These are phyloP conservation scores for Colletotrichum sublineola DNA, from an alignment of 2,329 filamentous ascomycete genomes.

Conservation along the genomic window DNA sequence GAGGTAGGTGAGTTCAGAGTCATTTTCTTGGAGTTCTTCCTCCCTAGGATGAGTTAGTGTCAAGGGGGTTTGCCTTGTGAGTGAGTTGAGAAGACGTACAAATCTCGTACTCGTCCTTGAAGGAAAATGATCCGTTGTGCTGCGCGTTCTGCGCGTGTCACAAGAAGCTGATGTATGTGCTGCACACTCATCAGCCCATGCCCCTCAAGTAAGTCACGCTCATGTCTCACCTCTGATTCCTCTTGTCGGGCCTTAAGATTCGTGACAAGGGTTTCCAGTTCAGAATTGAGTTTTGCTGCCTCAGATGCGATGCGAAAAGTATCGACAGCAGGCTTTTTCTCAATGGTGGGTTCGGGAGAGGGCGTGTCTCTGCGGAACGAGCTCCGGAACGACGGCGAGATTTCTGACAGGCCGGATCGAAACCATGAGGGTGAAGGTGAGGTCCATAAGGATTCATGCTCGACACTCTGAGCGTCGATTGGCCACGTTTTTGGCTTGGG, in stretches of 20 bases:
- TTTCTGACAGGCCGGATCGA: slow-evolving; percentile 56
- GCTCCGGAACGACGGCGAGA: slow-evolving; percentile 52
- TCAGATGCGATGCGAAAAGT: slow-evolving; percentile 53
- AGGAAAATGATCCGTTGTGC: slow-evolving; percentile 71
- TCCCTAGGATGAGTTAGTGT: slow-evolving; percentile 57
- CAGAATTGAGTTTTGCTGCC: slow-evolving; percentile 62
- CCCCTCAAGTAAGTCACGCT: not conserved
- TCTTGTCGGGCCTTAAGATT: slow-evolving; percentile 69
- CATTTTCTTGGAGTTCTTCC: slow-evolving; percentile 67
- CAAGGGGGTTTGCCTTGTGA: not conserved
- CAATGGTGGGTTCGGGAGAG: slow-evolving; percentile 24
- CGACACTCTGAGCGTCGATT: slow-evolving; percentile 37
- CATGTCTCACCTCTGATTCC: slow-evolving; percentile 66
- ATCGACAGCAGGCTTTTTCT: slow-evolving; percentile 48
- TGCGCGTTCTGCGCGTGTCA: slow-evolving; percentile 69
- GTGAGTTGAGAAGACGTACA: slow-evolving; percentile 58
- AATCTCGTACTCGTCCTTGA: slow-evolving; percentile 68
- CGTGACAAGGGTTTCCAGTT: slow-evolving; percentile 63
- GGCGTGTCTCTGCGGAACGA: slow-evolving; percentile 46
- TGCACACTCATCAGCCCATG: slow-evolving; percentile 46
- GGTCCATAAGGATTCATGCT: slow-evolving; percentile 49
- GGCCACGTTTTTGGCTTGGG: slow-evolving; percentile 42
- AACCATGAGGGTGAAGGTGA: slow-evolving; percentile 54
- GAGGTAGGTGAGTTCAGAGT: slow-evolving; percentile 72
- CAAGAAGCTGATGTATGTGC: slow-evolving; percentile 73